A percentile compares a stretch with the other conserved stretches of the same genome.
Conservation (phyloP, 768 basidiomycete genomes). For the Clitopilus hobsonii region DNA sequence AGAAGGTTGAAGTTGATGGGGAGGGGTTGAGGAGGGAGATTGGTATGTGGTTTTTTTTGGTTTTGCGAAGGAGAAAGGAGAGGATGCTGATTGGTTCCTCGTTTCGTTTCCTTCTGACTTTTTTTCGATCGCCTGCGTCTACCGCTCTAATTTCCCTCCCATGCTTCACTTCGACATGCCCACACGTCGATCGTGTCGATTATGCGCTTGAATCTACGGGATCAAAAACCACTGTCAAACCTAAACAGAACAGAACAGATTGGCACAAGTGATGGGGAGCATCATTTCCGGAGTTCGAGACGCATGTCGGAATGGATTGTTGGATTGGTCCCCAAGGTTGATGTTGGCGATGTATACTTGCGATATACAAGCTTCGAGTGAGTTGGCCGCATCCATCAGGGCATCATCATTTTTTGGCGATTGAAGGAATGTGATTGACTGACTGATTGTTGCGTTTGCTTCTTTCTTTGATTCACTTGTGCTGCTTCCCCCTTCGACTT, state of each 20-base stretch:
- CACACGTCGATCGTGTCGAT: too few species aligned
- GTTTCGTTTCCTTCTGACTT: too few species aligned
- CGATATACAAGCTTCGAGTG: conserved; percentile 97
- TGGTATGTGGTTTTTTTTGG: too few species aligned
- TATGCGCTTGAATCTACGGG: too few species aligned
- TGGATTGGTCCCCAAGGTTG: conserved; percentile 97
- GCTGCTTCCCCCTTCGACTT: background rate
- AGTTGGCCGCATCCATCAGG: conserved; percentile 24
- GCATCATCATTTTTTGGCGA: conserved; percentile 5
- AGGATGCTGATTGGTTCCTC: too few species aligned
- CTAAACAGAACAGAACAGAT: conserved; percentile 51
- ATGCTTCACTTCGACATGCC: too few species aligned
- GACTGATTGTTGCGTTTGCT: background rate
- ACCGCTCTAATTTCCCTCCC: too few species aligned
- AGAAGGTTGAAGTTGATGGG: conserved; percentile 61
- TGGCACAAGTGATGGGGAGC: conserved; percentile 86
- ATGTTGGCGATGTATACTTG: conserved; percentile 99
- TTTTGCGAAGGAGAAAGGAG: too few species aligned
- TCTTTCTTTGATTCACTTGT: background rate
- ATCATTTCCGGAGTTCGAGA: conserved; percentile 87
- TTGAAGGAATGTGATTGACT: conserved; percentile 5
- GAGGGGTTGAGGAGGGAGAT: conserved; percentile 61
- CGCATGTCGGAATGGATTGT: conserved; percentile 80
- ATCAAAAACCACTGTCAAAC: background rate
- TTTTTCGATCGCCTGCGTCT: too few species aligned